Percentiles rank a stretch among this genome's conserved stretches.
phyloP scores from a whole-genome alignment of 1,284 basidiomycete genomes.

The Austroboletus rostrupii region DNA sequence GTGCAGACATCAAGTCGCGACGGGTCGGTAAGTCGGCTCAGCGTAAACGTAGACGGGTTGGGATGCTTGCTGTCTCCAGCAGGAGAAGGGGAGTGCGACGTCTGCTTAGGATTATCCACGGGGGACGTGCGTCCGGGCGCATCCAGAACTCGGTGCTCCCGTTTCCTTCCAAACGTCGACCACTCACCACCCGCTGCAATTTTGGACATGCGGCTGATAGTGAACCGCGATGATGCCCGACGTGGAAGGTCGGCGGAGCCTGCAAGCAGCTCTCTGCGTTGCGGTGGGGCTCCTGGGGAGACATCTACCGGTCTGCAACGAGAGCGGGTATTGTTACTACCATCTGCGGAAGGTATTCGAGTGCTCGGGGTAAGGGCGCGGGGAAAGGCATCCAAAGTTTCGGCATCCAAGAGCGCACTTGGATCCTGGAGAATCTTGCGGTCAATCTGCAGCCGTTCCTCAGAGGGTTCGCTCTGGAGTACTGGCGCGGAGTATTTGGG shows the following conservation, averaged over 20 bases:
- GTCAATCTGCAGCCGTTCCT: slow-evolving; percentile 12
- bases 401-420: slow-evolving; percentile 25
- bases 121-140: slow-evolving; percentile 15
- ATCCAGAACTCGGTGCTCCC: slow-evolving; percentile 16
- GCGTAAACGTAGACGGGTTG: slow-evolving; percentile 17
- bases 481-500: background rate
- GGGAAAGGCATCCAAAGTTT: slow-evolving; percentile 12
- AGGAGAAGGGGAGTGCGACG: slow-evolving; percentile 17
- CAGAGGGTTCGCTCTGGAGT: background rate
- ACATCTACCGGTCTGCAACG: slow-evolving; percentile 5
- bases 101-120: slow-evolving; percentile 7
- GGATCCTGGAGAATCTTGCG: slow-evolving; percentile 31
- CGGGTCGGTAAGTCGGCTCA: slow-evolving; percentile 17
- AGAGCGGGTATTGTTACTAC: slow-evolving; percentile 4
- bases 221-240: slow-evolving; percentile 12
- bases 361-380: slow-evolving; percentile 29
- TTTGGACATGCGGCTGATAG: slow-evolving; percentile 25
- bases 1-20: slow-evolving; percentile 7
- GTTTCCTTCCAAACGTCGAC: slow-evolving; percentile 42
- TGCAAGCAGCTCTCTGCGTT: slow-evolving; percentile 2
- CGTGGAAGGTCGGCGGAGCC: slow-evolving; percentile 10
- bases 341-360: slow-evolving; percentile 16
- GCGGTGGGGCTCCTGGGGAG: background rate
- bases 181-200: slow-evolving; percentile 32
- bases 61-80: slow-evolving; percentile 8